Evolutionary conservation across 2,329 filamentous ascomycete genomes (phyloP).

Genomic region (Neodidymelliopsis sp.): DNA sequence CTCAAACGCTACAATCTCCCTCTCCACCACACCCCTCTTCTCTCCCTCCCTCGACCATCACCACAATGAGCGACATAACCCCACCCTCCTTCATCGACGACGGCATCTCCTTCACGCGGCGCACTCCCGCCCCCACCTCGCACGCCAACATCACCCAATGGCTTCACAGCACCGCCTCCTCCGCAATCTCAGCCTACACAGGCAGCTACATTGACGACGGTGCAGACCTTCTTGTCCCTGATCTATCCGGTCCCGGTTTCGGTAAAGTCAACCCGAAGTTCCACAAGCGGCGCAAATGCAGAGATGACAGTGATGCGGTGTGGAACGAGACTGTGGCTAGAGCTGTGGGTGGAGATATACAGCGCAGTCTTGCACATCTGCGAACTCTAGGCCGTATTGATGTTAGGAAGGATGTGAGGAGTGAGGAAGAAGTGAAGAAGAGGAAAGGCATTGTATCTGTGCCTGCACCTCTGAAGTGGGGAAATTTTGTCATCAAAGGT

Average conservation of each 20-base stretch:
- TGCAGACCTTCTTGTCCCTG: conserved; percentile 25
- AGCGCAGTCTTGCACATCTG: conserved; percentile 23
- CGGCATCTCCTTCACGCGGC: conserved; percentile 23
- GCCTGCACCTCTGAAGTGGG: conserved; percentile 26
- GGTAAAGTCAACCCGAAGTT: conserved; percentile 22
- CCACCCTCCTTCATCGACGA: conserved; percentile 37
- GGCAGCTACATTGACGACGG: conserved; percentile 42
- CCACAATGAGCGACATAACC: conserved; percentile 24
- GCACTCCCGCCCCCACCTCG: conserved; percentile 18
- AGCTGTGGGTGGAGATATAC: conserved; percentile 36
- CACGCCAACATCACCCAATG: conserved; percentile 20
- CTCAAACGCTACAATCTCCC: background rate
- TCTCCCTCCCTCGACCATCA: background rate
- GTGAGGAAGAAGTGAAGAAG: background rate
- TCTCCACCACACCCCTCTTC: background rate
- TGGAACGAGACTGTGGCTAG: conserved; percentile 33
- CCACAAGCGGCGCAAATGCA: conserved; percentile 24
- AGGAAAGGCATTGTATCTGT: conserved; percentile 26
- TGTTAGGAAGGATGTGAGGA: conserved; percentile 2
- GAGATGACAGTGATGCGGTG: background rate
- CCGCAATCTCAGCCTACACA: conserved; percentile 26
- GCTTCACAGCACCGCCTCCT: conserved; percentile 12
- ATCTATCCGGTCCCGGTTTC: conserved; percentile 25
- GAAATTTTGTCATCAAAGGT: conserved; percentile 34
- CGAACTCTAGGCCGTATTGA: conserved; percentile 14